Base-by-base conservation (phyloP, 139 green algal genomes). In the Bryopsis sp. region DNA sequence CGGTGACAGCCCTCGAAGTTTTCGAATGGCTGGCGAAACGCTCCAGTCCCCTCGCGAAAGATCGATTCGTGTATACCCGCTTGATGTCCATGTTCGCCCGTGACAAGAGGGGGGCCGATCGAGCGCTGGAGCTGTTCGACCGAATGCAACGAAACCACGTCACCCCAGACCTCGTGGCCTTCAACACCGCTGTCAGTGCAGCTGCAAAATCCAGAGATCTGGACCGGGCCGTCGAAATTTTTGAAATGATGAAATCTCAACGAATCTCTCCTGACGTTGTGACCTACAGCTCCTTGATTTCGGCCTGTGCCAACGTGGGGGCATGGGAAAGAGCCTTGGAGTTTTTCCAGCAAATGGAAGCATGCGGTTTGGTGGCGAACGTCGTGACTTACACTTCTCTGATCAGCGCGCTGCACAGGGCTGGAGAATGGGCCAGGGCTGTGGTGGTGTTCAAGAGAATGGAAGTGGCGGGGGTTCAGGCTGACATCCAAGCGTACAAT, bases 401-500 rank as follows among this genome's bases (percentile, higher is more conserved):
- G 2, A 95, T 95, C 85, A 93, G 93, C 35, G 87, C 92, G 2
- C 86, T 79, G 76, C 92, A 94, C 71, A 95, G 92, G 77, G 79
- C 71, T 37, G 76, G 74, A 22, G 83, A 85, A 24, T 85, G 77
- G 77, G 46, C 58, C 35, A 60, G 22, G 2, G 58, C 72, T 35
- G 37, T 74, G 50, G 29, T 29, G 2, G 26, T 87, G 39, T 72
- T 76, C 29, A 47, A 67, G 33, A 43, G 33, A 47, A 67, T 67
- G 59, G 68, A 60, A 6, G 74, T 82, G 62, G 1, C 46, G 65
- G 83, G 88, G 0, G 80, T 94, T 8, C 63, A 85, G 61, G 87
- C 88, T 22, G 88, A 92, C 22, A 74, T 92, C 64, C 79, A 86
- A 62, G 93, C 88, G 1, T 94, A 87, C 76, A 94, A 94, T 77